Evolutionary conservation across 306 rosid species (phyloP).

Genomic region (Cajanus cajan): DNA sequence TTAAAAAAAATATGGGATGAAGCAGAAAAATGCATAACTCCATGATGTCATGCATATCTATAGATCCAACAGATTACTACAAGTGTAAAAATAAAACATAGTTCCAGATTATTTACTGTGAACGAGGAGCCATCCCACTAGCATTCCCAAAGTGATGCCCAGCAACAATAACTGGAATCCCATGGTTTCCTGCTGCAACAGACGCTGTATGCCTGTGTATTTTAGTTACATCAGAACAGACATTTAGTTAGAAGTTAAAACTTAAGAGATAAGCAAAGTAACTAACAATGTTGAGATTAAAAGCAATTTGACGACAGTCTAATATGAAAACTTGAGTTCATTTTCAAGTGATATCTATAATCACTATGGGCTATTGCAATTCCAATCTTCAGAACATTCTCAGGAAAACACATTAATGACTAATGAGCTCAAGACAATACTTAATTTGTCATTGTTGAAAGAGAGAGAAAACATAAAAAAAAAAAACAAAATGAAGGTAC

Average conservation of each 20-base stretch:
- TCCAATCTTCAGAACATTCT: not conserved
- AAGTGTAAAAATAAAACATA: not conserved
- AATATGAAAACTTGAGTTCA: not conserved
- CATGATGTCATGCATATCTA: conserved; percentile 3
- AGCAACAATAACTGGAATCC: conserved; percentile 90
- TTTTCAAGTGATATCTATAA: conserved; percentile 13
- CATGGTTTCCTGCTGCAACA: conserved; percentile 98
- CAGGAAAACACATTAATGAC: no score
- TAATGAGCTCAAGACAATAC: not conserved
- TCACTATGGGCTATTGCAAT: not conserved
- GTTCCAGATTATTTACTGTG: conserved; percentile 76
- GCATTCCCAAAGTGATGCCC: conserved; percentile 96
- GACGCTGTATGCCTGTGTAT: conserved; percentile 90
- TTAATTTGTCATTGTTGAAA: not conserved
- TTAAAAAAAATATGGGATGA: not conserved
- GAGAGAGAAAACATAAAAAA: not conserved
- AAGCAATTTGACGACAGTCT: not conserved
- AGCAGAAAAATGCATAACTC: not conserved
- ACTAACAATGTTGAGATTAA: conserved; percentile 1
- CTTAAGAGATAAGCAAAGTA: conserved; percentile 7
- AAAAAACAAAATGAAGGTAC: conserved; percentile 8
- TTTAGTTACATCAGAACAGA: conserved; percentile 36
- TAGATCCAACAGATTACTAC: not conserved
- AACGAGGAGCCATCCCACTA: conserved; percentile 99
- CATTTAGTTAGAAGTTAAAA: not conserved